Evolutionary conservation across 768 basidiomycete genomes (phyloP), one percentile per base, ranked within the genome.

Genomic region (Daedaleopsis nitida): DNA sequence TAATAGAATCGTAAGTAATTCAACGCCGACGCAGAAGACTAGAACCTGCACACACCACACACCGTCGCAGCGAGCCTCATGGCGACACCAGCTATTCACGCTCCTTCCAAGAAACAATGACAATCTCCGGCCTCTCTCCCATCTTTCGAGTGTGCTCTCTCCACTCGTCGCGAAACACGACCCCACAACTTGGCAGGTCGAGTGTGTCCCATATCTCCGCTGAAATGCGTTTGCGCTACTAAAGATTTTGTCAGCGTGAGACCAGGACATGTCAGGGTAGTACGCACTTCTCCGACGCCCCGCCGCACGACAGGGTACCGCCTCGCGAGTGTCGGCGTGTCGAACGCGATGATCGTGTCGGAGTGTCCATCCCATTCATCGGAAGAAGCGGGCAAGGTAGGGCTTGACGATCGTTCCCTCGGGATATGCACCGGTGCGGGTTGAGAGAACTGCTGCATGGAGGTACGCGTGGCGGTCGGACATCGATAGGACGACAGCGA

Each of bases 221-320:
- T n/a, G 62, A 63, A 13, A 65, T 49, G 50, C 57, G 63, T 55
- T 71, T 74, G 45, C 72, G 72, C 74, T 75, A 75, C 74, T 75
- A 59, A 45, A 7, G 47, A 47, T 12, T 21, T 21, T 11, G 44
- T 47, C 13, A 58, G 53, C 45, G 14, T 10, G n/a, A n/a, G 19
- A 13, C 17, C 34, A 19, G 19, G 23, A 45, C 8, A 16, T 12
- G 23, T 17, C 16, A 5, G 11, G 4, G 21, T 12, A 19, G 16
- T 49, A 57, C 65, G 55, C 35, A 68, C 67, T 60, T 62, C 55
- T 0, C 52, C 60, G 17, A 65, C 47, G 7, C 60, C 58, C 13
- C 44, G 52, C 1, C 62, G 52, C 2, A 64, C 58, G 23, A 7
- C 17, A 5, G 51, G 44, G 17, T 66, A 68, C 34, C 65, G 54